These are phyloP conservation scores for Veloporphyrellus conicus DNA, from an alignment of 1,284 basidiomycete species.

Conservation along the genomic window DNA sequence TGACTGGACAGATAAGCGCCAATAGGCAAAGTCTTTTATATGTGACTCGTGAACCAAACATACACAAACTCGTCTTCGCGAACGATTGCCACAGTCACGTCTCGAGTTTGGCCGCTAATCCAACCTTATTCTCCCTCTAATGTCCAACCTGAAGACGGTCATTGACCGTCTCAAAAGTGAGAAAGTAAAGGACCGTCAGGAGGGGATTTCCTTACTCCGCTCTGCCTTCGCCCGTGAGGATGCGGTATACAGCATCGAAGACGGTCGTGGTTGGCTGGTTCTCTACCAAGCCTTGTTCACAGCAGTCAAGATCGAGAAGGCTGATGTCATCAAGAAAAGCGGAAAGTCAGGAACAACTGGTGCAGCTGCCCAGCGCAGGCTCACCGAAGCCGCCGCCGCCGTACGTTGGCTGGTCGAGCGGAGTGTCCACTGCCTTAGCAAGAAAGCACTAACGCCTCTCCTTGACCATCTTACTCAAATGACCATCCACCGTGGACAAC, in stretches of 20 bases:
- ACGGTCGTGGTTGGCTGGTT: conserved; percentile 58
- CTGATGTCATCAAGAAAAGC: conserved; percentile 48
- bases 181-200: conserved; percentile 70
- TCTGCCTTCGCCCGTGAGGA: conserved; percentile 56
- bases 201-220: conserved; percentile 58
- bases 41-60: conserved; percentile 25
- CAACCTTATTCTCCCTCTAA: conserved; percentile 9
- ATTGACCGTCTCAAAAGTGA: conserved; percentile 55
- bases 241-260: conserved; percentile 52
- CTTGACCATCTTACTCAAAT: conserved; percentile 65
- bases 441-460: conserved; percentile 51
- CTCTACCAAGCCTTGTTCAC: conserved; percentile 74
- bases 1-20: not conserved
- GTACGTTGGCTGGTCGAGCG: conserved; percentile 71
- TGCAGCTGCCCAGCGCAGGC: conserved; percentile 49
- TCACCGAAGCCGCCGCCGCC: conserved; percentile 59
- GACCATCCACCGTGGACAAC: conserved; percentile 51
- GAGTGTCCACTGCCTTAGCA: conserved; percentile 50
- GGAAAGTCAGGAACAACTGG: conserved; percentile 33
- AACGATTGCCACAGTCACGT: conserved; percentile 16
- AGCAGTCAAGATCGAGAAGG: conserved; percentile 61
- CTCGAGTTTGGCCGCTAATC: not conserved
- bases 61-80: conserved; percentile 19
- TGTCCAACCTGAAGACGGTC: conserved; percentile 46
- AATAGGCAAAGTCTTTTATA: conserved; percentile 23